Evolutionary conservation across 108 stramenopile species (phyloP).

Genomic region (Aurantiochytrium sp.): DNA sequence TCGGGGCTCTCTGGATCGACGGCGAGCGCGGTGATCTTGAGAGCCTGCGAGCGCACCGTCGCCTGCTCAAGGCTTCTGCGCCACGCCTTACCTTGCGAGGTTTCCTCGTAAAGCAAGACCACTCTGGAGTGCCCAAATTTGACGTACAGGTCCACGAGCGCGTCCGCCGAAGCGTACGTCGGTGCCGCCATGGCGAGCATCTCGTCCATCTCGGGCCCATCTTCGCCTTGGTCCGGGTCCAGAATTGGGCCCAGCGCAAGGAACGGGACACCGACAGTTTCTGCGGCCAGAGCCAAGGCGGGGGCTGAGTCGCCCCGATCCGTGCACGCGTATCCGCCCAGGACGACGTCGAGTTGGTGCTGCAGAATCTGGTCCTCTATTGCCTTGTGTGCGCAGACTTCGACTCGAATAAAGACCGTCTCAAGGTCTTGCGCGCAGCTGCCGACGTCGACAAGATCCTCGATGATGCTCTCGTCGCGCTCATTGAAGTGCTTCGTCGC

Average conservation of each 20-base stretch:
- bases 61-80: background rate
- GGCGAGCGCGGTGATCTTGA: background rate
- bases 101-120: background rate
- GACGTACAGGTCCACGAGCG: background rate
- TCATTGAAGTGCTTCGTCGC: background rate
- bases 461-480: background rate
- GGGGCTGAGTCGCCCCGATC: background rate
- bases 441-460: background rate
- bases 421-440: background rate
- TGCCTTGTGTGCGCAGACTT: background rate
- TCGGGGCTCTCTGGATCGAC: background rate
- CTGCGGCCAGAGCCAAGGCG: background rate
- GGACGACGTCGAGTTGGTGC: background rate
- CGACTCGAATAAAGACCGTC: background rate
- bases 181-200: background rate
- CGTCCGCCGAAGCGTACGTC: background rate
- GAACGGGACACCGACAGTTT: background rate
- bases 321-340: background rate
- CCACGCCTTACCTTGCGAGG: background rate
- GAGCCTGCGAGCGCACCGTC: background rate
- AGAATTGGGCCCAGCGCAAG: background rate
- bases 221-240: background rate
- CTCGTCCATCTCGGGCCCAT: background rate
- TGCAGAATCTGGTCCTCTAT: background rate
- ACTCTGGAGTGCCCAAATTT: background rate